These are phyloP conservation scores for Cystofilobasidium bisporidii DNA, from an alignment of 768 basidiomycete species.

Conservation along the genomic window DNA sequence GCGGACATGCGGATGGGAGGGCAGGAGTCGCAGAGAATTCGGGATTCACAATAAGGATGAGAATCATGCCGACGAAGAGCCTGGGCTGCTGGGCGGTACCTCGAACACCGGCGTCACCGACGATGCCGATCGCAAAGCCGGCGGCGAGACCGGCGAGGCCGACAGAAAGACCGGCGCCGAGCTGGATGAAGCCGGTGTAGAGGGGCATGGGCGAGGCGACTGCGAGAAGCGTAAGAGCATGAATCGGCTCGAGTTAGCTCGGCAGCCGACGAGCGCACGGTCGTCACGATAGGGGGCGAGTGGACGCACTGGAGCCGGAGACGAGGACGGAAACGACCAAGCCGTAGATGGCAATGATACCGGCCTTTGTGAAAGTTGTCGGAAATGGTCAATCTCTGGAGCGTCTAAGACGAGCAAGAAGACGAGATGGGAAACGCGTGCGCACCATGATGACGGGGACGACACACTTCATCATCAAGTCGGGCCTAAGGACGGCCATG, in stretches of 20 bases:
- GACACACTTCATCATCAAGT: slow-evolving; percentile 79
- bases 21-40: not conserved
- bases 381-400: not conserved
- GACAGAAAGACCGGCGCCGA: slow-evolving; percentile 85
- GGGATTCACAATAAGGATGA: slow-evolving; percentile 68
- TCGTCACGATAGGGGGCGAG: too few relatives aligned
- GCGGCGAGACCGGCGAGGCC: slow-evolving; percentile 64
- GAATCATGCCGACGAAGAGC: slow-evolving; percentile 91
- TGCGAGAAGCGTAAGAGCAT: slow-evolving; percentile 35
- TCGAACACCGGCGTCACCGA: slow-evolving; percentile 95
- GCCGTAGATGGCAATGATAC: slow-evolving; percentile 82
- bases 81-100: slow-evolving; percentile 95
- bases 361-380: slow-evolving; percentile 80
- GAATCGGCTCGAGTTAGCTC: not conserved
- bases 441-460: slow-evolving; percentile 84
- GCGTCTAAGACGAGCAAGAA: not conserved
- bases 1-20: not conserved
- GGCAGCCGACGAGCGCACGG: not conserved
- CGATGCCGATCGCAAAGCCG: slow-evolving; percentile 64
- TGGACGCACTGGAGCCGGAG: slow-evolving; percentile 64
- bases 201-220: slow-evolving; percentile 73
- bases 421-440: not conserved
- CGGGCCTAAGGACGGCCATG: slow-evolving; percentile 93
- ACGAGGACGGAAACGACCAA: slow-evolving; percentile 98
- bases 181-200: slow-evolving; percentile 84